These are phyloP conservation scores for Rhynchosporium agropyri DNA, from an alignment of 2,329 filamentous ascomycete genomes.

Conservation along the genomic window DNA sequence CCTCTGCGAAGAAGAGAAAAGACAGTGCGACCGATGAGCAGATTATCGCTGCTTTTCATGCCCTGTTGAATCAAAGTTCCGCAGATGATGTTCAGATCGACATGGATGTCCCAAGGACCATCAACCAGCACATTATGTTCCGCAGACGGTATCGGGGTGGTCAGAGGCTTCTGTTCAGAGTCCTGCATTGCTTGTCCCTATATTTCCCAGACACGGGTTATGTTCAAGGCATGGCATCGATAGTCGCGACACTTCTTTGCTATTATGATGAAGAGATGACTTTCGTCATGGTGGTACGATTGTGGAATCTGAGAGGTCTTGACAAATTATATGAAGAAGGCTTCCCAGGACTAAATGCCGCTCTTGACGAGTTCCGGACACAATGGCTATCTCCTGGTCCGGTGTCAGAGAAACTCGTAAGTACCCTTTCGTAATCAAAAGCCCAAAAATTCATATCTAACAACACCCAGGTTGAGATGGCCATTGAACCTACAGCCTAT, in stretches of 20 bases:
- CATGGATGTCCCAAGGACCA: constrained; percentile 92
- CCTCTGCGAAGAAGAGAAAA: constrained; percentile 69
- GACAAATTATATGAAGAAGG: constrained; percentile 82
- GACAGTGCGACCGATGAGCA: constrained; percentile 68
- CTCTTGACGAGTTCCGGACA: constrained; percentile 80
- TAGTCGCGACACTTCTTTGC: constrained; percentile 89
- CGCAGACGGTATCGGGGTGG: constrained; percentile 87
- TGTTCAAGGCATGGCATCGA: constrained; percentile 95
- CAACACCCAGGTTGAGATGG: constrained; percentile 64
- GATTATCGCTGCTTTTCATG: constrained; percentile 71
- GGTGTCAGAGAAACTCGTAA: constrained; percentile 78
- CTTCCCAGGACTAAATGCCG: constrained; percentile 84
- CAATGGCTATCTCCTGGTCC: constrained; percentile 80
- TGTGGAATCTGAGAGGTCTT: constrained; percentile 88
- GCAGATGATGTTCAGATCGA: constrained; percentile 97
- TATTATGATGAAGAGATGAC: constrained; percentile 96
- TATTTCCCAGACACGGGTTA: constrained; percentile 93
- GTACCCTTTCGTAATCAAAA: constrained; percentile 41
- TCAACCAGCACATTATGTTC: constrained; percentile 97
- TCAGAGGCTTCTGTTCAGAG: constrained; percentile 87
- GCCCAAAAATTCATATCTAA: constrained; percentile 20
- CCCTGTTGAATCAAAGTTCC: constrained; percentile 72
- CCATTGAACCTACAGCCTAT: constrained; percentile 87
- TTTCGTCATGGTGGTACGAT: constrained; percentile 94
- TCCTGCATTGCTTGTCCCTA: constrained; percentile 87